Evolutionary conservation across 2,329 filamentous ascomycete species (phyloP), one percentile per base, ranked within the genome.

Genomic region (Rhynchosporium secalis): DNA sequence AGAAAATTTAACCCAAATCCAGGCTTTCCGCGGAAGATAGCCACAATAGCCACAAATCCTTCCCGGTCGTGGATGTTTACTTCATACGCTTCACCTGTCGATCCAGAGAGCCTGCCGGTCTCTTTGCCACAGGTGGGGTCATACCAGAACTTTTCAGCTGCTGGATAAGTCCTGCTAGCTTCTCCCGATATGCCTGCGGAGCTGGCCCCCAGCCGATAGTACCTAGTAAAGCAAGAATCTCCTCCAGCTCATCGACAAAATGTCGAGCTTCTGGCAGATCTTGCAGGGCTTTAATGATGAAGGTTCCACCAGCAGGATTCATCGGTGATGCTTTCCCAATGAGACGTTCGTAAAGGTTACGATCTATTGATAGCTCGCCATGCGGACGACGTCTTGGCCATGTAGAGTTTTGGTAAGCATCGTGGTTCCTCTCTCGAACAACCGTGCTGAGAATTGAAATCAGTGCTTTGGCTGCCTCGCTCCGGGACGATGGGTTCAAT

Each of bases 271-370:
- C 68, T 9, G 70, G 67, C 10, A 73, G 54, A 36, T 64, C 62
- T 58, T 71, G 67, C n/a, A 73, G 61, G 7, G 63, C 69, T 28
- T 68, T 61, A 38, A 73, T 46, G 10, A 72, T 64, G 56, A 73
- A 73, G 12, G 62, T 64, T 3, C 63, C 65, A 9, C 64, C 59
- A 38, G 67, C 60, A 29, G 67, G 66, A 45, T 64, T 66, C 8
- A 47, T 48, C 9, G 41, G 56, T 20, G 65, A 66, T 13, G 56
- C 46, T 31, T 62, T 65, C 7, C 70, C 70, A 41, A 73, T 71
- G 38, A 73, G 66, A 28, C 66, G 66, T 29, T 68, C 4, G 48
- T 71, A 73, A 1, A 73, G 62, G 48, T 73, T 73, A 15, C 71
- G 67, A 38, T 71, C 64, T 3, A 65, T 66, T n/a, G 57, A 56